phyloP scores from a whole-genome alignment of 1,284 basidiomycete species.

The Peniophora sp. region DNA sequence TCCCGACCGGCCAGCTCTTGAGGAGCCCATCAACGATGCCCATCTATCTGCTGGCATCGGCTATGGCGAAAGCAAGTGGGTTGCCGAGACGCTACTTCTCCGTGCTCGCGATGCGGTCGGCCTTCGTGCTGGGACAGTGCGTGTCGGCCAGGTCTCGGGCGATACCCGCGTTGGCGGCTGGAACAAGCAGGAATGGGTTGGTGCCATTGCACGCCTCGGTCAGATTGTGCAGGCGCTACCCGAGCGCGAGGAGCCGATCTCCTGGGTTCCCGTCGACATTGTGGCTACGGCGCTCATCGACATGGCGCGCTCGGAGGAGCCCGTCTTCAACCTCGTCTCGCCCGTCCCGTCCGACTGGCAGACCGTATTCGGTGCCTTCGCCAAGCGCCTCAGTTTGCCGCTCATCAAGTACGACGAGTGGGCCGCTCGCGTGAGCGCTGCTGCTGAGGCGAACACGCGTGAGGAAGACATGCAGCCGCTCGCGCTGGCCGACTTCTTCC shows the following conservation, averaged over 20 bases:
- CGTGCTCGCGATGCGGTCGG: background rate
- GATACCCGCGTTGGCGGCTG: constrained; percentile 6
- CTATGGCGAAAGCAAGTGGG: constrained; percentile 23
- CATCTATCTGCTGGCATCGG: constrained; percentile 16
- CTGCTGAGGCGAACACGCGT: background rate
- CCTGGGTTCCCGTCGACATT: constrained; percentile 23
- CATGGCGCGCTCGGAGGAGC: constrained; percentile 5
- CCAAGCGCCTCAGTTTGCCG: background rate
- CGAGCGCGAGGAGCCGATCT: constrained; percentile 1
- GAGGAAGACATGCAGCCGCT: background rate
- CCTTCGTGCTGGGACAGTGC: background rate
- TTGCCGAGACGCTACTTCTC: background rate
- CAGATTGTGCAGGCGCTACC: constrained; percentile 7
- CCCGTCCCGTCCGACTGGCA: constrained; percentile 4
- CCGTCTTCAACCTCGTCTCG: constrained; percentile 13
- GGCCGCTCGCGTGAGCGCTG: background rate
- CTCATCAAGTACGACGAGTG: background rate
- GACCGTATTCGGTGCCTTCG: background rate
- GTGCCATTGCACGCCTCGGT: constrained; percentile 6
- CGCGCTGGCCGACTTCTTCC: background rate
- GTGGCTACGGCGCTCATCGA: constrained; percentile 22
- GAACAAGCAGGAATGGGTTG: constrained; percentile 12
- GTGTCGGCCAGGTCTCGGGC: constrained; percentile 11
- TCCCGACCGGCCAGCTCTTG: constrained; percentile 13
- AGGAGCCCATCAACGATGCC: background rate